phyloP scores from a whole-genome alignment of 768 basidiomycete genomes.

The Mycena latifolia region DNA sequence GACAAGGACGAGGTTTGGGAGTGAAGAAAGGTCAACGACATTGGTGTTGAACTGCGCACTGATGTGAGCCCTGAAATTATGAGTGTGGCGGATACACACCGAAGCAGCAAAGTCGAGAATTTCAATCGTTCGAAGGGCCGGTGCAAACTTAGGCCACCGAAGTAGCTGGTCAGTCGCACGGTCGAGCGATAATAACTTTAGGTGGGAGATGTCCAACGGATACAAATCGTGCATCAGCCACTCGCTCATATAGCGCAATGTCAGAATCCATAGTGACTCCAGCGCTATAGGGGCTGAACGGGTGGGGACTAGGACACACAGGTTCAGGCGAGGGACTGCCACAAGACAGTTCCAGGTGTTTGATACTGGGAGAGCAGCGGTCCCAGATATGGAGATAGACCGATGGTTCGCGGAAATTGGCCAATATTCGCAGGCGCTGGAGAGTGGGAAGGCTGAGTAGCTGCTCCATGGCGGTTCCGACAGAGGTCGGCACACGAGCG shows the following conservation, averaged over 20 bases:
- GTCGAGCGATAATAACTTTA: neutral
- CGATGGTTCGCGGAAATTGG: neutral
- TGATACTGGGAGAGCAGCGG: neutral
- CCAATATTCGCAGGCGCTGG: neutral
- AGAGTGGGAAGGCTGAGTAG: neutral
- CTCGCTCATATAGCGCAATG: neutral
- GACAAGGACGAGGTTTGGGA: neutral
- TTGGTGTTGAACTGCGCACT: too few relatives aligned
- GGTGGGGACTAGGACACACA: neutral
- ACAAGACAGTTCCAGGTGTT: neutral
- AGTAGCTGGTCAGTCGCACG: neutral
- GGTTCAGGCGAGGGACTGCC: neutral
- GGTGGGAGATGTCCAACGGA: neutral
- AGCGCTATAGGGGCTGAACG: neutral
- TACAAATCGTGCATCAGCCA: neutral
- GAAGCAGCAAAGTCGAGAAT: neutral
- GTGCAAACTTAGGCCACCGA: neutral
- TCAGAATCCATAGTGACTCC: neutral
- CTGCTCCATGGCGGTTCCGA: neutral
- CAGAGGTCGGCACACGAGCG: too few relatives aligned
- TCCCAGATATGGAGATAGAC: neutral
- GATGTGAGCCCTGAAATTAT: neutral
- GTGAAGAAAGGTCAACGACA: neutral
- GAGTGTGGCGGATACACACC: neutral
- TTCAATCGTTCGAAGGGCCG: neutral